Evolutionary conservation across 1,139 yeast genomes (phyloP), one percentile per base, ranked within the genome.

Genomic region (Yamadazyma membranifaciens): DNA sequence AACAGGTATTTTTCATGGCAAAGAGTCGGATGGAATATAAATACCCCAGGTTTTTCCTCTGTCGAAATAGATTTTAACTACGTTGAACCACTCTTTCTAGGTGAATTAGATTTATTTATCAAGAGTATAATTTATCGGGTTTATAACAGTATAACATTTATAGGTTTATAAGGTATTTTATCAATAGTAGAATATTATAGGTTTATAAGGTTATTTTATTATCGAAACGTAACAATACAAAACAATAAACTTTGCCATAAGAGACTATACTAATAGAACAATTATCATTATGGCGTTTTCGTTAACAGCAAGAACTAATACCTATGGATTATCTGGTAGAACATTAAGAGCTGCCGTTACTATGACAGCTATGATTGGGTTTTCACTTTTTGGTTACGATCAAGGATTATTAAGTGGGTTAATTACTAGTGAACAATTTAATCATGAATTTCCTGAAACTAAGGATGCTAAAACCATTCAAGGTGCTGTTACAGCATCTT

Each of bases 341-440:
- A 49, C 59, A 32, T 63, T 70, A 42, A 56, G 74, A 50, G 50
- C 51, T 9, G 67, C 75, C 14, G 69, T 83, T 45, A 81, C 89
- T 0, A 45, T 70, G 17, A 65, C 78, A 31, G 81, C 89, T 36
- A 81, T 80, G 36, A 70, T 77, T 34, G 89, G 87, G 10, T 85
- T 85, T 59, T 75, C 85, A 20, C 60, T 69, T 39, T 85, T 85
- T 55, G 94, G 95, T 44, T 84, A 83, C 55, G 91, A 85, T 59
- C 92, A 85, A 62, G 94, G 94, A 55, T 73, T 85, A 42, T 81
- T 83, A 87, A 76, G 85, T 6, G 86, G 87, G 54, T 64, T 82
- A 41, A 80, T 83, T 48, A 77, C 85, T 16, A 84, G 84, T 40
- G 65, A 63, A 0, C 75, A 79, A 49, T 84, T 84, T 55, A 73